Conservation (phyloP, 495 filamentous ascomycete genomes). For the Delitschia confertaspora region DNA sequence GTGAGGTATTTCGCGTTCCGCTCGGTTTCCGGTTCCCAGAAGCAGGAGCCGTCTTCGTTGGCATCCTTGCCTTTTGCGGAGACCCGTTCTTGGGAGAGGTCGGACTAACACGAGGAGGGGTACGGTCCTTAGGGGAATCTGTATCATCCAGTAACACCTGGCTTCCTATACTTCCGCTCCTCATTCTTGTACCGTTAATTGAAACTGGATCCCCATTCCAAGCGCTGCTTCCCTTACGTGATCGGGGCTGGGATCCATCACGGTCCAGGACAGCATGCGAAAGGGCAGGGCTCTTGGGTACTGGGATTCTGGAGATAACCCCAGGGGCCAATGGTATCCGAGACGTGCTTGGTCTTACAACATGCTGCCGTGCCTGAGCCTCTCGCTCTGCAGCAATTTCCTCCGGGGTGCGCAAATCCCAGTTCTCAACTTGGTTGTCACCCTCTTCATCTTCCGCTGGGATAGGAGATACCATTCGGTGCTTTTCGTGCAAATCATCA, state of each 20-base stretch:
- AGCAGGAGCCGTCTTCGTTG: constrained; percentile 26
- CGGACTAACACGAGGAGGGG: constrained; percentile 30
- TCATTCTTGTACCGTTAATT: constrained; percentile 53
- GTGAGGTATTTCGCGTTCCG: constrained; percentile 19
- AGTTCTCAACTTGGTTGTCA: constrained; percentile 40
- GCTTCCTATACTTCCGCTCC: constrained; percentile 61
- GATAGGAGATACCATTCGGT: constrained; percentile 40
- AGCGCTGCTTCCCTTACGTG: constrained; percentile 42
- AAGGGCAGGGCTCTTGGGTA: constrained; percentile 64
- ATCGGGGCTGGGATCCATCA: constrained; percentile 58
- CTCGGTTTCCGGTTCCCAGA: constrained; percentile 30
- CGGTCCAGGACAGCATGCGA: constrained; percentile 61
- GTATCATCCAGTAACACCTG: constrained; percentile 46
- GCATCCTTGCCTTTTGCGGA: constrained; percentile 32
- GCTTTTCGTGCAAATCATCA: constrained; percentile 37
- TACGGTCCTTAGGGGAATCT: constrained; percentile 35
- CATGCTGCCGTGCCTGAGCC: constrained; percentile 34
- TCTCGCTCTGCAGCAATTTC: constrained; percentile 59
- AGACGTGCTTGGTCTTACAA: constrained; percentile 45
- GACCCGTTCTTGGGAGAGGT: constrained; percentile 40
- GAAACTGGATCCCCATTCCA: constrained; percentile 50
- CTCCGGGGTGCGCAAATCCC: constrained; percentile 71
- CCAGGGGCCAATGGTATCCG: constrained; percentile 78
- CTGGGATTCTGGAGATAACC: no score
- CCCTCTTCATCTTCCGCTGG: constrained; percentile 35